phyloP scores from a whole-genome alignment of 169 alveolate species.

The Plasmodium chabaudi region DNA sequence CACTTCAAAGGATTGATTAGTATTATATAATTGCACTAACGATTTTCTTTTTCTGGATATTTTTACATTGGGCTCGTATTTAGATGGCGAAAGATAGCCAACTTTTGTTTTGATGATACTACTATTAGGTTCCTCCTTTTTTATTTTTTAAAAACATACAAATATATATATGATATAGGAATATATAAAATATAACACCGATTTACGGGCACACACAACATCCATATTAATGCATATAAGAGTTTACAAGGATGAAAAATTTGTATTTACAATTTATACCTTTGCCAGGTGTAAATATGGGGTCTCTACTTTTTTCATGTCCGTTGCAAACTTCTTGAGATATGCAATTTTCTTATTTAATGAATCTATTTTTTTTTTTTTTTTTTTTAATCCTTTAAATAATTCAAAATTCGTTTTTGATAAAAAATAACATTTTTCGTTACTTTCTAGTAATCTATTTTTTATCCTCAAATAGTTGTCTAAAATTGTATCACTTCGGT shows the following conservation, averaged over 20 bases:
- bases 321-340: slow-evolving; percentile 26
- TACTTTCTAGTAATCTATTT: slow-evolving; percentile 58
- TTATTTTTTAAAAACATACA: slow-evolving; percentile 2
- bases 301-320: slow-evolving; percentile 4
- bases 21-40: too few species aligned
- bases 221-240: too few species aligned
- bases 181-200: too few species aligned
- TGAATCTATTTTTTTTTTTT: slow-evolving; percentile 56
- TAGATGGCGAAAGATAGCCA: too few species aligned
- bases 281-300: neutral
- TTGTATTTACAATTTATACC: slow-evolving; percentile 1
- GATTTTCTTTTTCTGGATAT: too few species aligned
- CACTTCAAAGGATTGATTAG: neutral
- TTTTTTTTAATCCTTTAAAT: slow-evolving; percentile 59
- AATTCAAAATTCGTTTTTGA: slow-evolving; percentile 61
- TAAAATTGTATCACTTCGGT: slow-evolving; percentile 57
- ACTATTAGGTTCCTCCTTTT: slow-evolving; percentile 16
- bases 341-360: slow-evolving; percentile 43
- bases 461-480: slow-evolving; percentile 52
- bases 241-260: neutral
- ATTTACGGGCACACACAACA: too few species aligned
- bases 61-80: too few species aligned
- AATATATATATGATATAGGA: neutral
- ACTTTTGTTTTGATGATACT: neutral
- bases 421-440: slow-evolving; percentile 66